Base-by-base conservation (phyloP, 306 rosid genomes). In the Calophaca sinica region DNA sequence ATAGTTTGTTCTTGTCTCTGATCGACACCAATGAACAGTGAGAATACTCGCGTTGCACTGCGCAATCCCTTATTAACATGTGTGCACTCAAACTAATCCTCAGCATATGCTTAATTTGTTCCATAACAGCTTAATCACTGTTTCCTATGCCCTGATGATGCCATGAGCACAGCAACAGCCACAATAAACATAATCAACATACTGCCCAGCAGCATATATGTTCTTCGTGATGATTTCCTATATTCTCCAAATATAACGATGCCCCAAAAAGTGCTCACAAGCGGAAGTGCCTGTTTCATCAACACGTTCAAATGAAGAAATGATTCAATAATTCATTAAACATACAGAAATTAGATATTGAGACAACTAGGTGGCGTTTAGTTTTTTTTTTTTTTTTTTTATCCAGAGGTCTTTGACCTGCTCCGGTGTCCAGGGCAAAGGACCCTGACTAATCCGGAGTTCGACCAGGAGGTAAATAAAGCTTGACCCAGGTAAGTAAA, bases 211-310 rank as follows among this genome's bases (percentile, higher is more conserved):
- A 94, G 64, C 2, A 33, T 13, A 42, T 91, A 87, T 5, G 96
- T 94, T 86, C 84, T 87, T 62, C 86, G 62, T 5, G 97, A 94
- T 3, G 96, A 94, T 90, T 72, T 91, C 28, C 96, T 74, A 78
- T 91, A 94, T 68, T 94, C 97, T 48, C 98, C 97, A 65, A 94
- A 91, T 73, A 94, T 45, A 61, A 90, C 26, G 2, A 90, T 75
- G 5, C 94, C 98, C 98, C 97, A 91, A 29, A 94, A 91, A 0
- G 98, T 94, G 90, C 96, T 88, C 82, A 91, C 96, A 0, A 91
- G 90, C n/a, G 97, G 98, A 88, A 91, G 90, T 60, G 98, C 97
- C 98, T 90, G 90, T 53, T 76, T 64, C 48, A 63, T 28, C 44
- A 70, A 68, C 46, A 61, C 53, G 75, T 48, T 59, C 63, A 79